Evolutionary conservation across 202 grass and related monocot species (phyloP).

Genomic region (Setaria viridis): DNA sequence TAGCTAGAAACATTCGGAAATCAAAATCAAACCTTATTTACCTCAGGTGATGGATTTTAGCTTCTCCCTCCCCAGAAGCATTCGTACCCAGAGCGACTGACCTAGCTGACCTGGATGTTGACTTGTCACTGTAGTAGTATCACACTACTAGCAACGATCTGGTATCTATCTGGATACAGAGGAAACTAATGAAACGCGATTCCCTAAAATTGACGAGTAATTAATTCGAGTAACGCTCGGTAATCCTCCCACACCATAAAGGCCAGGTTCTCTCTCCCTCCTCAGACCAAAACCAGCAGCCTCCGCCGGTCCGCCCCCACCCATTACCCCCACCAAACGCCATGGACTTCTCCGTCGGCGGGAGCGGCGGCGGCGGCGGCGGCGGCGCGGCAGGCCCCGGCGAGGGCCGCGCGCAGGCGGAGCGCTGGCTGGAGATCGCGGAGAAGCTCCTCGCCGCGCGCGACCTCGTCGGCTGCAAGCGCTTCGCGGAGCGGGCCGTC

Average conservation of each 20-base stretch:
- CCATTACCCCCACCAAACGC: constrained; percentile 42
- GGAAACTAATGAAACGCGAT: not conserved
- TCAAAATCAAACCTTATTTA: too few species aligned
- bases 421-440: constrained; percentile 79
- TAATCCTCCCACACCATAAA: not conserved
- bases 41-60: too few species aligned
- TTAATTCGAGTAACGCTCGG: not conserved
- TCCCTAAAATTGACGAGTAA: not conserved
- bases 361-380: constrained; percentile 31
- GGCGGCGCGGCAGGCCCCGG: constrained; percentile 22
- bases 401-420: constrained; percentile 60
- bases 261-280: not conserved
- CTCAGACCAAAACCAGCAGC: not conserved
- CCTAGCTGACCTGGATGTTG: too few species aligned
- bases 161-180: not conserved
- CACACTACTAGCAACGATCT: too few species aligned
- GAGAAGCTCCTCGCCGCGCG: constrained; percentile 75
- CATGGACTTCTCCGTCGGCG: constrained; percentile 54
- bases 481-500: constrained; percentile 80
- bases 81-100: too few species aligned
- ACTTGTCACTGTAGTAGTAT: too few species aligned
- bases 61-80: too few species aligned
- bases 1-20: too few species aligned
- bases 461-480: constrained; percentile 93
- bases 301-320: not conserved